phyloP scores from a whole-genome alignment of 768 basidiomycete species.

The Collybiopsis luxurians region DNA sequence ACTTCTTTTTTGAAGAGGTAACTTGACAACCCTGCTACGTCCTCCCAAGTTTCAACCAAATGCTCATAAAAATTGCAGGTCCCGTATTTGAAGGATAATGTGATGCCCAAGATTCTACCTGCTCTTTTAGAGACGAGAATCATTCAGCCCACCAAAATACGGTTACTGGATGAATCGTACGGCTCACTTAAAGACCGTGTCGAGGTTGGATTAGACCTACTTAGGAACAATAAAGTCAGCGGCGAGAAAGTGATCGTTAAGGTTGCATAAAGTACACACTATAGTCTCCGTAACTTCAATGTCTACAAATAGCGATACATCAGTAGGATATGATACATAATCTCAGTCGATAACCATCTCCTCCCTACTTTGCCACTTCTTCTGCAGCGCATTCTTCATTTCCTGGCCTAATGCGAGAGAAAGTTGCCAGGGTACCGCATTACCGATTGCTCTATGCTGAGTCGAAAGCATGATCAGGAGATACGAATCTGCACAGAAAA shows the following conservation, averaged over 20 bases:
- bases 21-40: slow-evolving; percentile 13
- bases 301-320: no score
- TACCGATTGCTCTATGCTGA: slow-evolving; percentile 83
- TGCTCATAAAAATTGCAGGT: slow-evolving; percentile 33
- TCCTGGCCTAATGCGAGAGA: slow-evolving; percentile 63
- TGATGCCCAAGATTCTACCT: slow-evolving; percentile 47
- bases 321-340: not conserved
- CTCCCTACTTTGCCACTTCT: slow-evolving; percentile 46
- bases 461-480: not conserved
- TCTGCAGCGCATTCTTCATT: slow-evolving; percentile 48
- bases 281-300: no score
- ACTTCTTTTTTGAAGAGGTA: slow-evolving; percentile 40
- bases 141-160: slow-evolving; percentile 40
- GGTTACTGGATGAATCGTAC: slow-evolving; percentile 31
- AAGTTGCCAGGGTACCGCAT: slow-evolving; percentile 72
- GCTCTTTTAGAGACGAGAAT: slow-evolving; percentile 32
- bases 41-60: not conserved
- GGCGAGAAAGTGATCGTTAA: slow-evolving; percentile 50
- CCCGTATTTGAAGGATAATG: slow-evolving; percentile 35
- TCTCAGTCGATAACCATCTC: slow-evolving; percentile 32
- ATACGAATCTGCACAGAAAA: not conserved
- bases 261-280: slow-evolving; percentile 15
- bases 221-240: slow-evolving; percentile 45
- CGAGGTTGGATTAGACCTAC: slow-evolving; percentile 37
- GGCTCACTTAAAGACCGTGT: slow-evolving; percentile 42